These are phyloP conservation scores for Aspergillus fischeri DNA, from an alignment of 2,329 filamentous ascomycete genomes.

Conservation along the genomic window DNA sequence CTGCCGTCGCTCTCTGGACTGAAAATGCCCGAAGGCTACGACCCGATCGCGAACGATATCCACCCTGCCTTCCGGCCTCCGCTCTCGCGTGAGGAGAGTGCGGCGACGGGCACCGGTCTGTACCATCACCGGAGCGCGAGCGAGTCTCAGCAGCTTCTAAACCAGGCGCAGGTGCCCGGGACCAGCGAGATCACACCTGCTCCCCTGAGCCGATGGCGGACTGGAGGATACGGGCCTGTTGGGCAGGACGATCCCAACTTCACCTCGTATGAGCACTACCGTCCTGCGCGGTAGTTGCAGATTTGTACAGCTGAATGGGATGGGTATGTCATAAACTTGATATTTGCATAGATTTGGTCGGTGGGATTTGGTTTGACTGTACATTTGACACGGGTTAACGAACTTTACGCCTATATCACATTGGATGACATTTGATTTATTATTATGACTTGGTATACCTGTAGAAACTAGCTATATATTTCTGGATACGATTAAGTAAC, in stretches of 20 bases:
- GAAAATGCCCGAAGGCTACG: slow-evolving; percentile 24
- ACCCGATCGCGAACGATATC: slow-evolving; percentile 20
- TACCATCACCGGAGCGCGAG: slow-evolving; percentile 39
- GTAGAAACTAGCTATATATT: not conserved
- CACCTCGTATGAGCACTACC: slow-evolving; percentile 35
- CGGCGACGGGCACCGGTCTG: slow-evolving; percentile 18
- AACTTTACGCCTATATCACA: not conserved
- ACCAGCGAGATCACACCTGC: slow-evolving; percentile 13
- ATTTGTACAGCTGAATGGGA: not conserved
- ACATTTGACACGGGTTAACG: not conserved
- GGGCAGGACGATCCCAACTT: slow-evolving; percentile 30
- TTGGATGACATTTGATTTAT: not conserved
- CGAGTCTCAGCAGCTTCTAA: slow-evolving; percentile 34
- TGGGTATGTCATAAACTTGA: not conserved
- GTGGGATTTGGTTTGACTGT: not conserved
- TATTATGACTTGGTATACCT: slow-evolving; percentile 1
- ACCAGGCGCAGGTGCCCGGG: slow-evolving; percentile 32
- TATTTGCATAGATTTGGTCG: not conserved
- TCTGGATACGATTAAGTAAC: not conserved
- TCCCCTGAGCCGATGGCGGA: slow-evolving; percentile 33
- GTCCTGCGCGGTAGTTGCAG: slow-evolving; percentile 16
- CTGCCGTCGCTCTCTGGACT: slow-evolving; percentile 24
- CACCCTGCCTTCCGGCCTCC: slow-evolving; percentile 37
- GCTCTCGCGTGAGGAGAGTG: slow-evolving; percentile 23
- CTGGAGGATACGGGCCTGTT: slow-evolving; percentile 35